Evolutionary conservation across 768 basidiomycete genomes (phyloP), one percentile per base, ranked within the genome.

Genomic region (Gloeopeniophorella convolvens): DNA sequence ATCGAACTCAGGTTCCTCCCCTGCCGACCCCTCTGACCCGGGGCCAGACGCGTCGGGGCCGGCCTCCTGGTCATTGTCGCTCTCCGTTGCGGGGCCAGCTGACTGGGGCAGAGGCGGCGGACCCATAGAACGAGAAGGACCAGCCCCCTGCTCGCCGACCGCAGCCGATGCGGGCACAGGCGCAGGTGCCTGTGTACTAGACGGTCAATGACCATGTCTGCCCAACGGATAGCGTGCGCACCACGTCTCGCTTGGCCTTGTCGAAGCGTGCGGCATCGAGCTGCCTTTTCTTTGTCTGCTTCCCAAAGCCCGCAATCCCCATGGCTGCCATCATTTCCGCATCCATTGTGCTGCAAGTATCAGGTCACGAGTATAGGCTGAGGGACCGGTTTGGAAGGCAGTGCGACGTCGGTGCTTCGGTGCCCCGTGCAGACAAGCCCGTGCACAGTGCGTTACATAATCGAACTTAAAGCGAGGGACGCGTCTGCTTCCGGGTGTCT

Each of bases 241-340:
- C 63, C 60, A 77, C 76, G 40, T 67, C 71, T 41, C 84, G 75
- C 67, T 81, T 86, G 65, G 73, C 82, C 66, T 80, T 86, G 67
- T 89, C 85, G 56, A 90, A 88, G 51, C 86, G 71, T n/a, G 74
- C 64, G n/a, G 84, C 81, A 63, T 89, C 84, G 18, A 89, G 74
- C 62, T 77, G 68, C 54, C 74, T 80, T 68, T 81, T 82, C 64
- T 80, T 76, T 21, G 69, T 62, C 36, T 81, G 67, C 68, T 90
- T 92, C 21, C 90, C 90, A 62, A 93, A 93, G 20, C 85, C 85
- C 60, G 79, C 60, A 49, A 92, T 86, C 5, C 89, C 89, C 84
- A 93, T 90, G 10, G 83, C 79, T 2, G 84, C 80, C 60, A 90
- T 76, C 16, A 90, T 68, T 54, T 89, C 87, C 69, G 75, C 78